phyloP scores from a whole-genome alignment of 2,329 filamentous ascomycete genomes.

The Monascus ruber region DNA sequence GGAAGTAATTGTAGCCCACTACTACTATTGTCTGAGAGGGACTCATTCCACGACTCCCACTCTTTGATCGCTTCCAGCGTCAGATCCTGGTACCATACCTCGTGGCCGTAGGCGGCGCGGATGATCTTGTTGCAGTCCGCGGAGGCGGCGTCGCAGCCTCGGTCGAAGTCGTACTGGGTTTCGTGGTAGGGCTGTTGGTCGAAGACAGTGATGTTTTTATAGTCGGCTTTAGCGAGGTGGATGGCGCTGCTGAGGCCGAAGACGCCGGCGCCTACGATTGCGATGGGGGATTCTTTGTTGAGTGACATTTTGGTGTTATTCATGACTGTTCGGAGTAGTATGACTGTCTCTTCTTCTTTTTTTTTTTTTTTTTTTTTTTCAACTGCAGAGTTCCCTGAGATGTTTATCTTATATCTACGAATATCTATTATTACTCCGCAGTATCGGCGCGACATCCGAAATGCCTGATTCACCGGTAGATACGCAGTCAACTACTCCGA shows the following conservation, averaged over 20 bases:
- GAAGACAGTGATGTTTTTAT: constrained; percentile 37
- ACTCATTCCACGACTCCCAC: constrained; percentile 38
- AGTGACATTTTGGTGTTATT: constrained; percentile 8
- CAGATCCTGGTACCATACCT: constrained; percentile 38
- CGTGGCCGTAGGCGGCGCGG: constrained; percentile 30
- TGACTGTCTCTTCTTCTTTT: constrained; percentile 3
- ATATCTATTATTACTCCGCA: too few relatives aligned
- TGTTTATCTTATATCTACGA: too few relatives aligned
- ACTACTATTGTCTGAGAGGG: constrained; percentile 9
- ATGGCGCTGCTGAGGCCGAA: constrained; percentile 36
- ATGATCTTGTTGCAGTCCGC: constrained; percentile 39
- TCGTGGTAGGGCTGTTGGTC: constrained; percentile 37
- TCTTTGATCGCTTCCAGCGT: constrained; percentile 30
- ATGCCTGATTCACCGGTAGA: too few relatives aligned
- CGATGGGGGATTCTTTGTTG: constrained; percentile 15
- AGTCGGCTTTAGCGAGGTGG: constrained; percentile 35
- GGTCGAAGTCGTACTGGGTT: constrained; percentile 29
- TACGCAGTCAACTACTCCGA: too few relatives aligned
- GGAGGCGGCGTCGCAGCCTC: constrained; percentile 35
- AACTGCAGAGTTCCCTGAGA: too few relatives aligned
- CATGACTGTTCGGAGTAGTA: background rate
- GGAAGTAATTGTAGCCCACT: constrained; percentile 12
- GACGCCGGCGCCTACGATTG: constrained; percentile 33
- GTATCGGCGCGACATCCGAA: too few relatives aligned
- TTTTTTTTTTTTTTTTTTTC: too few relatives aligned